These are phyloP conservation scores for Acorus gramineus DNA, from an alignment of 106 monocot species.

Conservation along the genomic window DNA sequence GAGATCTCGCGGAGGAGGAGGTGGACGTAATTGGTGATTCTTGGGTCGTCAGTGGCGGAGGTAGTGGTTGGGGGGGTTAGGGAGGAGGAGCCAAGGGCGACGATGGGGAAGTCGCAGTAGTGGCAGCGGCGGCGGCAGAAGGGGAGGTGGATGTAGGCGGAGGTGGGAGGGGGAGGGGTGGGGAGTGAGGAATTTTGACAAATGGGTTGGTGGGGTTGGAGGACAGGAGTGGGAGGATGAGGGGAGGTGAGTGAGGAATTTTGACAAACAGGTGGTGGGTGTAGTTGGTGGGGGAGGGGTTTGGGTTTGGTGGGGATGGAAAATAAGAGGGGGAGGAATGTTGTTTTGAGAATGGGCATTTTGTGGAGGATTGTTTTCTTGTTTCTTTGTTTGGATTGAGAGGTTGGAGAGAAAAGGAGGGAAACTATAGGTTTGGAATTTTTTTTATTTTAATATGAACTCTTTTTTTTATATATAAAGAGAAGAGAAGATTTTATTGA, in stretches of 20 bases:
- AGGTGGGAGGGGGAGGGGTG: slow-evolving; percentile 4
- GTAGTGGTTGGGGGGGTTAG: neutral
- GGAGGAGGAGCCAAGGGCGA: slow-evolving; percentile 73
- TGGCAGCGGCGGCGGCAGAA: slow-evolving; percentile 98
- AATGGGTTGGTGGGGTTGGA: neutral
- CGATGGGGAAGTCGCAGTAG: slow-evolving; percentile 92
- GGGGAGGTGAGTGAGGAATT: slow-evolving; percentile 9
- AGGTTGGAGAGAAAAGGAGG: too few species aligned
- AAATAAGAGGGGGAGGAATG: neutral
- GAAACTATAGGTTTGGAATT: too few species aligned
- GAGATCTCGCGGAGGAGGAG: slow-evolving; percentile 70
- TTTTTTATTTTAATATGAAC: too few species aligned
- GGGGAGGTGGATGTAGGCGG: slow-evolving; percentile 94
- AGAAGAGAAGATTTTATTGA: too few species aligned
- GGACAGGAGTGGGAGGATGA: neutral
- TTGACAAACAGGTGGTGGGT: slow-evolving; percentile 29
- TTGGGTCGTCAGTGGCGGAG: slow-evolving; percentile 25
- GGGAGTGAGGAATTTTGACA: slow-evolving; percentile 2
- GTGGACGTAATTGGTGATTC: slow-evolving; percentile 56
- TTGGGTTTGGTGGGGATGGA: neutral
- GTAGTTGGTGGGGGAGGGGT: neutral
- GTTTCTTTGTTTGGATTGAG: too few species aligned
- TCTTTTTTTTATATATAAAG: too few species aligned
- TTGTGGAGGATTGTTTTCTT: too few species aligned
- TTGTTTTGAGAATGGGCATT: too few species aligned